Evolutionary conservation across 768 basidiomycete species (phyloP), one percentile per base, ranked within the genome.

Genomic region (Infundibulicybe gibba): DNA sequence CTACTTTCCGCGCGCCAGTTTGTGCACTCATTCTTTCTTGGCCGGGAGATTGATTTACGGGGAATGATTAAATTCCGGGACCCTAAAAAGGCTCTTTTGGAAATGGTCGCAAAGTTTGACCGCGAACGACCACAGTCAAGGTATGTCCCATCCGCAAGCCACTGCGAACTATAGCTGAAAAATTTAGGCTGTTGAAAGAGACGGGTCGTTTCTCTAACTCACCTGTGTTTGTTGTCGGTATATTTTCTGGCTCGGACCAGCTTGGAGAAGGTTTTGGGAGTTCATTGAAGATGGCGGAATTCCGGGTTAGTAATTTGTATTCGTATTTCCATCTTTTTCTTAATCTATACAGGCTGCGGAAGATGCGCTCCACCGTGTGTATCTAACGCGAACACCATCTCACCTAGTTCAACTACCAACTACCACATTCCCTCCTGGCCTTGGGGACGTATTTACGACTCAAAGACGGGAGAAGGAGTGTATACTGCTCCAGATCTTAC

Each of bases 251-350:
- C 34, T 73, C 67, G 48, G 90, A 81, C 62, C 81, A 97, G 65
- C 79, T 99, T 2, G 92, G 94, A 5, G 94, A 99, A 66, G 94
- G 94, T 12, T 92, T 94, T 59, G 97, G 97, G 44, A 86, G 82
- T 54, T 94, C 90, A 2, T 69, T 97, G 45, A 85, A 81, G 63
- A 98, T 98, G 95, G 93, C 93, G 13, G 93, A 97, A 66, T 94
- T 80, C 68, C 75, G 95, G 48, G 93, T 92, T 65, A 44, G 80
- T 66, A 15, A 16, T 20, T 41, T 44, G n/a, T 11, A 8, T 33
- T n/a, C 14, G 45, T n/a, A 17, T 15, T 20, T 52, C 16, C 9
- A 19, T 13, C 30, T 8, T 40, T 49, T 49, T 17, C 42, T 45
- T 3, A 45, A 5, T 20, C 33, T 33, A 21, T 49, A 20, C 54